phyloP scores from a whole-genome alignment of 805 yeast species.

The Gaillardinia entomophila region DNA sequence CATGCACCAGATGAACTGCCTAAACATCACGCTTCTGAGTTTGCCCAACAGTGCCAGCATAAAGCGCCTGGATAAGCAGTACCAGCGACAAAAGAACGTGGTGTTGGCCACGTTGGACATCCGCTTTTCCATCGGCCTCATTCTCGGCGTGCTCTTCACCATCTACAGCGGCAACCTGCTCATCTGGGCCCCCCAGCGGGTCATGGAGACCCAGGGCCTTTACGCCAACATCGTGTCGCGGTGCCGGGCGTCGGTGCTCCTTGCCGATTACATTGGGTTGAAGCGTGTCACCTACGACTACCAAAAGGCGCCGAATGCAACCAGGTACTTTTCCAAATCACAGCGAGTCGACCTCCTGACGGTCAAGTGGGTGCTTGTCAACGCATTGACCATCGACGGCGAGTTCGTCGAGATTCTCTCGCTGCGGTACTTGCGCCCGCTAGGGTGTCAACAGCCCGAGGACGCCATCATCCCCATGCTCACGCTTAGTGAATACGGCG shows the following conservation, averaged over 20 bases:
- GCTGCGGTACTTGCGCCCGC: slow-evolving; percentile 83
- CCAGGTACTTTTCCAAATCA: slow-evolving; percentile 73
- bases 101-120: slow-evolving; percentile 43
- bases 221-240: slow-evolving; percentile 76
- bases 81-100: slow-evolving; percentile 43
- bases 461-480: slow-evolving; percentile 83
- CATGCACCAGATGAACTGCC: slow-evolving; percentile 77
- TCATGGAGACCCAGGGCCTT: slow-evolving; percentile 76
- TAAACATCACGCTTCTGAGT: slow-evolving; percentile 65
- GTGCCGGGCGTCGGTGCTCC: slow-evolving; percentile 62
- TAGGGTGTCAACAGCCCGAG: slow-evolving; percentile 75
- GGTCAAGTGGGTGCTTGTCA: slow-evolving; percentile 85
- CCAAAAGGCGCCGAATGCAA: slow-evolving; percentile 80
- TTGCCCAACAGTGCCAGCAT: slow-evolving; percentile 54
- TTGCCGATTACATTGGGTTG: slow-evolving; percentile 83
- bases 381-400: slow-evolving; percentile 84
- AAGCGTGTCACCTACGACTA: slow-evolving; percentile 91
- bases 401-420: slow-evolving; percentile 87
- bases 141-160: slow-evolving; percentile 73
- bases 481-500: slow-evolving; percentile 90
- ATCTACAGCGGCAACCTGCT: slow-evolving; percentile 80
- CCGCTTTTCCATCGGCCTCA: slow-evolving; percentile 70
- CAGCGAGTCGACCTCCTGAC: slow-evolving; percentile 71
- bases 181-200: slow-evolving; percentile 70
- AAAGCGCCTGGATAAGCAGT: slow-evolving; percentile 30